Percentiles rank a stretch among this genome's conserved stretches.
Evolutionary conservation across 2,329 filamentous ascomycete genomes (phyloP).

Genomic region (Colletotrichum lindemuthianum): DNA sequence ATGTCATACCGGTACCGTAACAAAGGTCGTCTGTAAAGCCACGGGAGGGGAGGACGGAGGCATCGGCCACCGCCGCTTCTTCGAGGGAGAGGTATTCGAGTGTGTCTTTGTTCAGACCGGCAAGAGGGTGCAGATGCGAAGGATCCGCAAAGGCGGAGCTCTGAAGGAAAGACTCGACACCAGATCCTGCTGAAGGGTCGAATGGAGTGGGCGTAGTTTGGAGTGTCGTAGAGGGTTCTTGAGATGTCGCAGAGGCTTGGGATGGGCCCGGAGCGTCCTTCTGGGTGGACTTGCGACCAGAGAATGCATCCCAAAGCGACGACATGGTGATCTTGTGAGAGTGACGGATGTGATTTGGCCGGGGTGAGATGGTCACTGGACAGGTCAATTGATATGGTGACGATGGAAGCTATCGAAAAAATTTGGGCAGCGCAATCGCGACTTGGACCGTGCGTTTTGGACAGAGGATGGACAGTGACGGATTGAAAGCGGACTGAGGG

Average conservation of each 20-base stretch:
- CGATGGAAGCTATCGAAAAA: constrained; percentile 38
- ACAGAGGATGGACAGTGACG: constrained; percentile 20
- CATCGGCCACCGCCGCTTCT: constrained; percentile 86
- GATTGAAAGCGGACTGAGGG: constrained; percentile 7
- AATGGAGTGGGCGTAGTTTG: constrained; percentile 67
- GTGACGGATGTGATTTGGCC: constrained; percentile 24
- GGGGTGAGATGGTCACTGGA: constrained; percentile 22
- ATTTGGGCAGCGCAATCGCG: constrained; percentile 37
- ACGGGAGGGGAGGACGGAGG: constrained; percentile 90
- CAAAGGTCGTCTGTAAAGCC: constrained; percentile 99
- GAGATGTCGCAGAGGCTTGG: constrained; percentile 47
- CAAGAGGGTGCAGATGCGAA: constrained; percentile 88
- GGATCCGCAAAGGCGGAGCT: constrained; percentile 84
- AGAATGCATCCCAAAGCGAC: constrained; percentile 70
- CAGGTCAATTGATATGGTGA: constrained; percentile 31
- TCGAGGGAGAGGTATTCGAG: constrained; percentile 96
- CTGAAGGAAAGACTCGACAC: constrained; percentile 87
- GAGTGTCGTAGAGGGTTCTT: constrained; percentile 61
- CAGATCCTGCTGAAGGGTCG: constrained; percentile 78
- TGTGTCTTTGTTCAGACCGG: constrained; percentile 90
- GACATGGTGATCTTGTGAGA: constrained; percentile 55
- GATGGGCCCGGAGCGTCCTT: constrained; percentile 41
- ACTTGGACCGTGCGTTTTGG: constrained; percentile 36
- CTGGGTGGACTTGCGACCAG: constrained; percentile 63
- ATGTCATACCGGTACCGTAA: constrained; percentile 96